These are phyloP conservation scores for Tetragonia tetragonoides DNA, from an alignment of 148 eudicot species.

Conservation along the genomic window DNA sequence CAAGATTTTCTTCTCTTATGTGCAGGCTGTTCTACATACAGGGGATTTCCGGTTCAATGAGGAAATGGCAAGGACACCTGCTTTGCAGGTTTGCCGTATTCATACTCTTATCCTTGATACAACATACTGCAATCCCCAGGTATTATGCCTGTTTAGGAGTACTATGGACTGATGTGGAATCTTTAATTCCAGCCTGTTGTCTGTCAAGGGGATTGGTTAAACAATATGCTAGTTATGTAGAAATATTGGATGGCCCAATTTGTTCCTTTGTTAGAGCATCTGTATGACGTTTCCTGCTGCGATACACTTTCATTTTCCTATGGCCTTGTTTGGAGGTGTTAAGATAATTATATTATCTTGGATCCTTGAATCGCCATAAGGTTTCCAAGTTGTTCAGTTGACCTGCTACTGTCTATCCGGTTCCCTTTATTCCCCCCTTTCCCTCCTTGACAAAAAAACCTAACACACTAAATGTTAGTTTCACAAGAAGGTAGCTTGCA, in stretches of 20 bases:
- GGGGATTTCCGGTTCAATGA: conserved; percentile 90
- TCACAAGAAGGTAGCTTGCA: too few relatives aligned
- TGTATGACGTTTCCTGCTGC: background rate
- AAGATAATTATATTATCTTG: background rate
- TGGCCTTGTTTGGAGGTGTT: background rate
- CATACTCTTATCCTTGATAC: conserved; percentile 90
- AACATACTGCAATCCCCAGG: conserved; percentile 92
- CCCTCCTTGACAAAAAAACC: background rate
- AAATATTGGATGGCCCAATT: background rate
- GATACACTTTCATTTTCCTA: background rate
- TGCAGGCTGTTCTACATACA: conserved; percentile 87
- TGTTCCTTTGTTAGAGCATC: background rate
- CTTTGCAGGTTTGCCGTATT: conserved; percentile 40
- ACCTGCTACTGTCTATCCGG: background rate
- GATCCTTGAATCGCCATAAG: background rate
- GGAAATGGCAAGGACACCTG: conserved; percentile 47
- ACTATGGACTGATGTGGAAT: background rate
- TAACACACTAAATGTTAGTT: too few relatives aligned
- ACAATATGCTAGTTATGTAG: background rate
- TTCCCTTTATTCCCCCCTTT: background rate
- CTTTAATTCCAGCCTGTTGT: background rate
- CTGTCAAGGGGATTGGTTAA: background rate
- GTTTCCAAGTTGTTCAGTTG: background rate
- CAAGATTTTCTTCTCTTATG: conserved; percentile 16
- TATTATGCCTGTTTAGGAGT: conserved; percentile 19